These are phyloP conservation scores for Prunus persica DNA, from an alignment of 306 rosid genomes.

Conservation along the genomic window DNA sequence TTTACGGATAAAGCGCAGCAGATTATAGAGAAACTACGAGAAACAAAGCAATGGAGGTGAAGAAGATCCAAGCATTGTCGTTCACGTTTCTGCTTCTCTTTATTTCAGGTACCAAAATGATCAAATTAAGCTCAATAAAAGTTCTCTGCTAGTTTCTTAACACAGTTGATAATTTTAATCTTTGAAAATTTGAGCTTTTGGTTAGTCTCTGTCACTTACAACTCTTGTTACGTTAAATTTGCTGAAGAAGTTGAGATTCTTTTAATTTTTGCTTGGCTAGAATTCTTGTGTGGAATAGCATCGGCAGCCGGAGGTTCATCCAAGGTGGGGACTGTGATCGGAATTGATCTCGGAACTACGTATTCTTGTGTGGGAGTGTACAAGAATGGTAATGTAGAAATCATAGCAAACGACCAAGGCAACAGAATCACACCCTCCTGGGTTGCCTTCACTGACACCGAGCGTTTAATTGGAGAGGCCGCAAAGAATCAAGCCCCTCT, in stretches of 20 bases:
- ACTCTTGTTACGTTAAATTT: background rate
- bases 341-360: constrained; percentile 58
- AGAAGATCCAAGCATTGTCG: constrained; percentile 24
- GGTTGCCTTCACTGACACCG: constrained; percentile 53
- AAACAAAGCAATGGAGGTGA: background rate
- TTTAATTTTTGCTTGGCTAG: constrained; percentile 5
- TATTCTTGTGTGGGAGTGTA: constrained; percentile 56
- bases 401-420: constrained; percentile 62
- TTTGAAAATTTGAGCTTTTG: too few species aligned
- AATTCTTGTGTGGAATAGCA: constrained; percentile 27
- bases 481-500: constrained; percentile 60
- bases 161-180: background rate
- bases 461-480: constrained; percentile 59
- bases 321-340: constrained; percentile 40
- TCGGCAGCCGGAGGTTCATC: constrained; percentile 25
- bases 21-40: background rate
- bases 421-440: constrained; percentile 57
- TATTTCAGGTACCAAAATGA: constrained; percentile 20
- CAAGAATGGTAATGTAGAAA: constrained; percentile 47
- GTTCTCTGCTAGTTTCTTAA: background rate
- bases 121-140: background rate
- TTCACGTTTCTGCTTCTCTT: constrained; percentile 33
- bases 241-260: background rate
- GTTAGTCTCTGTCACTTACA: too few species aligned
- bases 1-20: background rate